Evolutionary conservation across 1,284 basidiomycete species (phyloP).

Genomic region (Butyriboletus appendiculatus): DNA sequence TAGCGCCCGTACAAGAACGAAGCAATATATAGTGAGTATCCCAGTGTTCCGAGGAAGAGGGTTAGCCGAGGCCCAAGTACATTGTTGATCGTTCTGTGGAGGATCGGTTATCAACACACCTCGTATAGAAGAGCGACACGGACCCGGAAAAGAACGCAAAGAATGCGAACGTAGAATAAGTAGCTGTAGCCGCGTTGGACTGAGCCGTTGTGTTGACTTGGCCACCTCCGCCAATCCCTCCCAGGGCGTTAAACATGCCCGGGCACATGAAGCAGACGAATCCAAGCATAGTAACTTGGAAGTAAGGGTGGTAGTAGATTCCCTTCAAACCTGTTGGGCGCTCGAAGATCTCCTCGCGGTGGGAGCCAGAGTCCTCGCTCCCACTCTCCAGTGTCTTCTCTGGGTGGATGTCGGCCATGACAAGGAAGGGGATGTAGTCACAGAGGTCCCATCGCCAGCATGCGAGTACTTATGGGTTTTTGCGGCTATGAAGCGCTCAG

Average conservation of each 20-base stretch:
- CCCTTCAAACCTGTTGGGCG: constrained; percentile 34
- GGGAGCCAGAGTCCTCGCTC: constrained; percentile 26
- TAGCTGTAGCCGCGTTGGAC: constrained; percentile 64
- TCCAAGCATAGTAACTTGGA: constrained; percentile 41
- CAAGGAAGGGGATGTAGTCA: background rate
- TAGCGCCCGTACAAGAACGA: constrained; percentile 58
- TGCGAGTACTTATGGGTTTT: constrained; percentile 17
- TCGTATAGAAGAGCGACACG: constrained; percentile 11
- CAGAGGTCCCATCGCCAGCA: background rate
- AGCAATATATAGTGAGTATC: constrained; percentile 75
- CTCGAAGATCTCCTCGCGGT: constrained; percentile 24
- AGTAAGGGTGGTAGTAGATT: constrained; percentile 40
- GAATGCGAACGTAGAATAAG: constrained; percentile 70
- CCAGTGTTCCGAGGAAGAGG: constrained; percentile 67
- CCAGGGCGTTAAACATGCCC: constrained; percentile 35
- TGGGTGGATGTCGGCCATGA: constrained; percentile 19
- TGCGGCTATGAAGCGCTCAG: constrained; percentile 1
- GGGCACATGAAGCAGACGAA: constrained; percentile 46
- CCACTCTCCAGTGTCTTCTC: constrained; percentile 24
- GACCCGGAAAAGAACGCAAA: constrained; percentile 45
- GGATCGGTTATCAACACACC: background rate
- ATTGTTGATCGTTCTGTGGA: constrained; percentile 69
- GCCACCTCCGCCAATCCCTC: constrained; percentile 70
- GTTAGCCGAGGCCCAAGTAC: constrained; percentile 73
- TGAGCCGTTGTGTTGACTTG: constrained; percentile 59